Conservation (phyloP, 441 rosid species). For the Bocquillonia castaneifolia region DNA sequence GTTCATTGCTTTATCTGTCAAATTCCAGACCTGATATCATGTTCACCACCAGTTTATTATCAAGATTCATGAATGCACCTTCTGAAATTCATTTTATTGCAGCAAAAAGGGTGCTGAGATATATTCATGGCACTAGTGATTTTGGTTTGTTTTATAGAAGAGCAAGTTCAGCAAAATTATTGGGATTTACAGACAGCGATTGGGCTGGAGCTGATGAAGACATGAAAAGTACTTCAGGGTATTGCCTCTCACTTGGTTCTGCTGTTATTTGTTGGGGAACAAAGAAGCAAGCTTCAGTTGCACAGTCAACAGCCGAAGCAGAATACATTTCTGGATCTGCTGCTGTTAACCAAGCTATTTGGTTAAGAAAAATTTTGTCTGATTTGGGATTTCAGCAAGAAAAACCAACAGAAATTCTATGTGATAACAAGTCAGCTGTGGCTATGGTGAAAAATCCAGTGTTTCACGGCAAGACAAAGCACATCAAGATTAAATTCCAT, state of each 20-base stretch:
- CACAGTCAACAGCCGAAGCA: neutral
- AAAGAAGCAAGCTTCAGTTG: neutral
- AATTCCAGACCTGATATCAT: neutral
- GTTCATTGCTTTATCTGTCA: neutral
- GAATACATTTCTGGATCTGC: neutral
- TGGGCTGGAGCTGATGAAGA: neutral
- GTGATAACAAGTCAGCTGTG: neutral
- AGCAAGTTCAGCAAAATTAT: neutral
- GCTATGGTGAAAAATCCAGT: neutral
- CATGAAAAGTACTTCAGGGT: neutral
- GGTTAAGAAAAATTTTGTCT: neutral
- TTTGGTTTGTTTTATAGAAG: neutral
- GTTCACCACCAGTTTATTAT: neutral
- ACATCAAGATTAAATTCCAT: neutral
- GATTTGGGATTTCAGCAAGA: neutral
- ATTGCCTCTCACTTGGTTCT: neutral
- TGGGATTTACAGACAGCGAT: neutral
- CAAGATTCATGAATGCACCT: neutral
- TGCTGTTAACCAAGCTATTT: neutral
- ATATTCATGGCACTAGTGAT: neutral
- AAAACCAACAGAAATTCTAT: neutral
- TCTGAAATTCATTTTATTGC: neutral
- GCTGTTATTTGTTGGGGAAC: neutral
- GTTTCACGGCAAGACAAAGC: neutral
- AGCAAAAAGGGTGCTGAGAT: neutral